Evolutionary conservation across 805 yeast species (phyloP).

Genomic region (Metschnikowia shivogae): DNA sequence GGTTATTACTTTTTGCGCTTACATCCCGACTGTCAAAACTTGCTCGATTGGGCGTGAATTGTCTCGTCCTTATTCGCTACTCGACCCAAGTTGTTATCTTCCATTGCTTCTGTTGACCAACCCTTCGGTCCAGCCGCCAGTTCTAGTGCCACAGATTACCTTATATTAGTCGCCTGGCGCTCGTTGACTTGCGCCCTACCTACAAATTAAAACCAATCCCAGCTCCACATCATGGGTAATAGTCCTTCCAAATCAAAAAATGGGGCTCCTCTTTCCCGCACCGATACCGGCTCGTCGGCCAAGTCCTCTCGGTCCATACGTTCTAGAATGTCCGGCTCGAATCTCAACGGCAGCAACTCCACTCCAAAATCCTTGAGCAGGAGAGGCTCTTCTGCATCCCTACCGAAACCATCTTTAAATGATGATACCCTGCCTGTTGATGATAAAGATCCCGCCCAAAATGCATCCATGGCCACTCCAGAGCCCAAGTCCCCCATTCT

Average conservation of each 20-base stretch:
- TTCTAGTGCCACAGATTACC: not conserved
- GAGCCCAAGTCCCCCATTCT: conserved; percentile 75
- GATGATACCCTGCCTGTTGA: conserved; percentile 20
- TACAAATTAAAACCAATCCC: not conserved
- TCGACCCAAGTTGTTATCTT: not conserved
- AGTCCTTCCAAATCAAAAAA: conserved; percentile 42
- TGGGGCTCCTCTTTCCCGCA: conserved; percentile 47
- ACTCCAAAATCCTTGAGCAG: conserved; percentile 31
- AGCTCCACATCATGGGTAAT: conserved; percentile 43
- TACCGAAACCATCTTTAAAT: conserved; percentile 11
- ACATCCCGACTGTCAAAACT: not conserved
- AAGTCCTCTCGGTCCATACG: conserved; percentile 46
- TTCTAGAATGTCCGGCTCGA: conserved; percentile 28
- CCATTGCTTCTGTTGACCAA: conserved; percentile 1
- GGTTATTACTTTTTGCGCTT: not conserved
- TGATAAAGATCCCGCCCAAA: conserved; percentile 1
- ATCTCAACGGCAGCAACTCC: conserved; percentile 20
- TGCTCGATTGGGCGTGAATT: not conserved
- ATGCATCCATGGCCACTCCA: conserved; percentile 49
- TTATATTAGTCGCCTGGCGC: not conserved
- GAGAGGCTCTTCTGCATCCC: conserved; percentile 25
- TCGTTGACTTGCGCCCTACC: not conserved
- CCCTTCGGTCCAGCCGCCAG: not conserved
- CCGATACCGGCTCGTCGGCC: conserved; percentile 51
- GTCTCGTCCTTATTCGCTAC: not conserved